Evolutionary conservation across 345 rosid species (phyloP).

Genomic region (Barbarea vulgaris): DNA sequence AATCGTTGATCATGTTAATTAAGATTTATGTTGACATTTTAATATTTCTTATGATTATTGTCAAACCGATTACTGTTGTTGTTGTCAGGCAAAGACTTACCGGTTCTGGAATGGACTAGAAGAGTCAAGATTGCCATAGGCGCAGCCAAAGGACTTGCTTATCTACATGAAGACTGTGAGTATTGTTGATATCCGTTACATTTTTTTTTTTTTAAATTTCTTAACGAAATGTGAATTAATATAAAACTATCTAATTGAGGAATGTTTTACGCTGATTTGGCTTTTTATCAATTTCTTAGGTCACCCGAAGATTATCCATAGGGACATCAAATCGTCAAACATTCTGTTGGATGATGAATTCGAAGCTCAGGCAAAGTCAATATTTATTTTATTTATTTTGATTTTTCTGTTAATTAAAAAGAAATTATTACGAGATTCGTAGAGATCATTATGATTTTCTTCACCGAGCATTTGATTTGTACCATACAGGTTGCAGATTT

Average conservation of each 20-base stretch:
- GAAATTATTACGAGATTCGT: neutral
- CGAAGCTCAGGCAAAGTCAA: constrained; percentile 50
- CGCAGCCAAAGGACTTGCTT: constrained; percentile 81
- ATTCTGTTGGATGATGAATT: constrained; percentile 66
- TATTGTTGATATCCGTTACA: neutral
- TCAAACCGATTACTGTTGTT: constrained; percentile 4
- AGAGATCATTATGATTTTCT: constrained; percentile 25
- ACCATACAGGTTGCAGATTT: constrained; percentile 86
- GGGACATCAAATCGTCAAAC: constrained; percentile 77
- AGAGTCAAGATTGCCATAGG: constrained; percentile 72
- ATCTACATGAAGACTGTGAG: constrained; percentile 80
- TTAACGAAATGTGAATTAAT: neutral
- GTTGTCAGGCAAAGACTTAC: constrained; percentile 50
- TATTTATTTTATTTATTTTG: neutral
- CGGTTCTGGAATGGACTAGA: constrained; percentile 53
- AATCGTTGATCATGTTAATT: neutral
- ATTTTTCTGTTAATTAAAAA: neutral
- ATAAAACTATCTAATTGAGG: neutral
- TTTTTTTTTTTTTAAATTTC: neutral
- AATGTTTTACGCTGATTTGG: neutral
- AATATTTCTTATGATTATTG: neutral
- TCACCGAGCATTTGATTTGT: constrained; percentile 19
- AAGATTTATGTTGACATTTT: neutral
- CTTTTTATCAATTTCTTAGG: constrained; percentile 33
- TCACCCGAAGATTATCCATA: constrained; percentile 72